phyloP scores from a whole-genome alignment of 31 red algal species.

The Endocladia muricata region DNA sequence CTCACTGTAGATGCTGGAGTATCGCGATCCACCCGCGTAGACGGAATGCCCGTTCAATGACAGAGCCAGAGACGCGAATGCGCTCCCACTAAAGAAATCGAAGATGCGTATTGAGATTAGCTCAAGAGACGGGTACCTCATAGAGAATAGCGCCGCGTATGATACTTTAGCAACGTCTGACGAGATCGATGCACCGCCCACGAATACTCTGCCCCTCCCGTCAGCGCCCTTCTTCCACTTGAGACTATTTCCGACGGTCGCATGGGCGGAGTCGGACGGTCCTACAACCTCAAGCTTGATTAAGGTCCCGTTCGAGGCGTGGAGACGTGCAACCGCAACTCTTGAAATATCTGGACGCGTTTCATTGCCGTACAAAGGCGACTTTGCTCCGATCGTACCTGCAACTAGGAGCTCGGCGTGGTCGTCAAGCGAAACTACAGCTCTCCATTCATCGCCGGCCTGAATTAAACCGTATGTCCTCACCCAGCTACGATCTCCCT shows the following conservation, averaged over 20 bases:
- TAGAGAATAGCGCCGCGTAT: neutral
- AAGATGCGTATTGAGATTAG: neutral
- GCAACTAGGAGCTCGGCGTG: conserved; percentile 2
- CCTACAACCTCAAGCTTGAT: neutral
- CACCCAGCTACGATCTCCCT: conserved; percentile 1
- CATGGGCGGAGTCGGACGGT: neutral
- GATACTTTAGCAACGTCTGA: neutral
- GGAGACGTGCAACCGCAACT: neutral
- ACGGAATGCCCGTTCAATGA: conserved; percentile 1
- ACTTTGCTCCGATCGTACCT: neutral
- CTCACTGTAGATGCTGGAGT: conserved; percentile 21
- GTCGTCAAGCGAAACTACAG: neutral
- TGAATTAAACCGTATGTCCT: conserved; percentile 7
- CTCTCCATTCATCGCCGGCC: conserved; percentile 1
- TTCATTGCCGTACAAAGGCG: neutral
- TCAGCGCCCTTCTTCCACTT: neutral
- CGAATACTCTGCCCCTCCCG: neutral
- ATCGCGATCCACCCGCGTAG: neutral
- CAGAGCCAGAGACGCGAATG: neutral
- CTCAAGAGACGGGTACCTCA: conserved; percentile 8
- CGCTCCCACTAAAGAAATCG: neutral
- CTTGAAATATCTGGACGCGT: neutral
- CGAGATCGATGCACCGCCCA: neutral
- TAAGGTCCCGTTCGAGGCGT: neutral
- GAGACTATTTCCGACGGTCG: neutral